Evolutionary conservation across 1,284 basidiomycete species (phyloP).

Genomic region (Neonothopanus nambi): DNA sequence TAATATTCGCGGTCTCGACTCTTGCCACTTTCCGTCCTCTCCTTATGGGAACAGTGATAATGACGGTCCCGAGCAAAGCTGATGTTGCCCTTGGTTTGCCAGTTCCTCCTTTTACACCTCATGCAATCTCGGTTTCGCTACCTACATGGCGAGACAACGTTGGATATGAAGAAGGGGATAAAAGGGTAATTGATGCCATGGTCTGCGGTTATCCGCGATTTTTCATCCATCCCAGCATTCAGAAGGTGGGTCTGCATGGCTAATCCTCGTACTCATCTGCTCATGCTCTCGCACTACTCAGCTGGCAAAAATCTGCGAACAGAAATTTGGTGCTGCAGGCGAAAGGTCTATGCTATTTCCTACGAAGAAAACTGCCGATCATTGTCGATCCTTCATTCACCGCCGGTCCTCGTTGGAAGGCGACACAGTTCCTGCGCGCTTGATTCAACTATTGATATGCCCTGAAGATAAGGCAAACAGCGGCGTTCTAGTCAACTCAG

Average conservation of each 20-base stretch:
- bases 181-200: constrained; percentile 82
- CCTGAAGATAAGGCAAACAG: constrained; percentile 48
- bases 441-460: constrained; percentile 76
- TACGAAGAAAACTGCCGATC: constrained; percentile 68
- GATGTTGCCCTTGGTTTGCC: constrained; percentile 49
- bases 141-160: constrained; percentile 95
- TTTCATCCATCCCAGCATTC: constrained; percentile 89
- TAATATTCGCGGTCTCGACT: no score
- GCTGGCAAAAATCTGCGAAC: constrained; percentile 77
- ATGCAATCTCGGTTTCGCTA: constrained; percentile 97
- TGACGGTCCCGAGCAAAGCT: background rate
- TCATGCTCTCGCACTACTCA: constrained; percentile 31
- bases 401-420: constrained; percentile 44
- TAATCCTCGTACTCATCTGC: background rate
- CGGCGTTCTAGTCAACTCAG: constrained; percentile 27
- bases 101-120: constrained; percentile 71
- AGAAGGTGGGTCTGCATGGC: constrained; percentile 62
- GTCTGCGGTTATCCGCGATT: constrained; percentile 96
- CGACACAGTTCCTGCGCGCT: constrained; percentile 53
- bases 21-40: no score
- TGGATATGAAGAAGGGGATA: constrained; percentile 92
- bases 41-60: background rate
- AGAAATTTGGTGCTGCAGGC: constrained; percentile 70
- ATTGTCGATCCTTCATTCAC: constrained; percentile 78
- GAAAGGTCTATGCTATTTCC: constrained; percentile 83